Evolutionary conservation across 192 early-diverging fungal genomes (phyloP), one percentile per base, ranked within the genome.

Genomic region (Coemansia sp.): DNA sequence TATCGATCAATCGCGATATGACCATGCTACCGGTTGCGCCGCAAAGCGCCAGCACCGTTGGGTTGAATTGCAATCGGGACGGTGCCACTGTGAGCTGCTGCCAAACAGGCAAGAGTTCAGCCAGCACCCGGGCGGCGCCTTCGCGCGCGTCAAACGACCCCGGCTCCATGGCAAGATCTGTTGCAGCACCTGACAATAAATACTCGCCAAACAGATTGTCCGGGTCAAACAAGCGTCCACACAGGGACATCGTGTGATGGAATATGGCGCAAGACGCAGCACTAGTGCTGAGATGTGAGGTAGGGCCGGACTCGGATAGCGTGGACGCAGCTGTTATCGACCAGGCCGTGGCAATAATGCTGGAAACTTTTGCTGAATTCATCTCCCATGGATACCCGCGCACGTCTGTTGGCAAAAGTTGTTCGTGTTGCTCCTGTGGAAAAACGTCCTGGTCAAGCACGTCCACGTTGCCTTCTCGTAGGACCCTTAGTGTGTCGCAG

Each of bases 311-410:
- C n/a, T n/a, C n/a, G n/a, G n/a, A n/a, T n/a, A n/a, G n/a, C n/a
- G n/a, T n/a, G n/a, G n/a, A n/a, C n/a, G n/a, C n/a, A n/a, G n/a
- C n/a, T n/a, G n/a, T n/a, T n/a, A n/a, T n/a, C n/a, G 36, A 0
- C 36, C 50, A 52, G 4, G n/a, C 21, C 14, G 50, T 35, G 38
- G 31, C 25, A 5, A 17, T 35, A 4, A 21, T 25, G 26, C 27
- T 23, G 2, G 19, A 0, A 4, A 2, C 36, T 22, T 10, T n/a
- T 12, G 20, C 21, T 1, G 50, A 9, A 15, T 14, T 40, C 4
- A 31, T 19, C 52, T 28, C 17, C 68, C 62, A 64, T 32, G 57
- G 53, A 32, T 52, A 64, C 19, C 43, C 40, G 34, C 68, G 57
- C 6, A 71, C 42, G 23, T 71, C 68, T 5, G 50, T 39, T 7